Evolutionary conservation across 2,329 filamentous ascomycete species (phyloP).

Genomic region (Colletotrichum camelliae): DNA sequence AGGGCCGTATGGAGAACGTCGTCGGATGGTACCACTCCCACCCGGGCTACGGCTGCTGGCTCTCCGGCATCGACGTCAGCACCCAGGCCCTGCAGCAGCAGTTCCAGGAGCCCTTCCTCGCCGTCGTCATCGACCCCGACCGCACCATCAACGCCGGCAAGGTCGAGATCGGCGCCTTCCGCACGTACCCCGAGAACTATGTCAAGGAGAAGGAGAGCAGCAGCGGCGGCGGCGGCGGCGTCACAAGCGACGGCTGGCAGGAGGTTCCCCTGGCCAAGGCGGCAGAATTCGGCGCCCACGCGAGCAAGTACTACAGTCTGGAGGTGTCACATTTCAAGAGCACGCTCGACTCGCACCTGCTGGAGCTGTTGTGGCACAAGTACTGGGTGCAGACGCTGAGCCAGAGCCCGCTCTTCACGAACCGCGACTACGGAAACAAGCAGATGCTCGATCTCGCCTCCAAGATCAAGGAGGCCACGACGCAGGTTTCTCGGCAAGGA

Average conservation of each 20-base stretch:
- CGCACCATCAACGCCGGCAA: conserved; percentile 93
- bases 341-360: conserved; percentile 82
- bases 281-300: conserved; percentile 94
- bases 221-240: conserved; percentile 41
- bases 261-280: conserved; percentile 92
- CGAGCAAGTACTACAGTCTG: conserved; percentile 87
- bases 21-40: conserved; percentile 99
- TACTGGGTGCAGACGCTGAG: conserved; percentile 98
- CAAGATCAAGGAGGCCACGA: conserved; percentile 75
- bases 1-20: conserved; percentile 83
- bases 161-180: conserved; percentile 96
- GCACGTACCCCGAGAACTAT: conserved; percentile 83
- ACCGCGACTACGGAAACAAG: conserved; percentile 90
- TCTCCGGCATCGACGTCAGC: conserved; percentile 92
- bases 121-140: conserved; percentile 93
- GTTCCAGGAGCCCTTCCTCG: conserved; percentile 89
- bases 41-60: conserved; percentile 97
- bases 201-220: conserved; percentile 47
- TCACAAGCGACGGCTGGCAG: conserved; percentile 64
- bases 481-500: conserved; percentile 35
- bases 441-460: conserved; percentile 88
- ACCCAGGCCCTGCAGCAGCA: conserved; percentile 87
- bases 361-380: conserved; percentile 96
- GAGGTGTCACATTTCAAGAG: conserved; percentile 96
- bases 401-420: conserved; percentile 87